Percentiles rank a stretch among this genome's conserved stretches.
Evolutionary conservation across 116 monocot species (phyloP).

Genomic region (Phalaenopsis hybrid): DNA sequence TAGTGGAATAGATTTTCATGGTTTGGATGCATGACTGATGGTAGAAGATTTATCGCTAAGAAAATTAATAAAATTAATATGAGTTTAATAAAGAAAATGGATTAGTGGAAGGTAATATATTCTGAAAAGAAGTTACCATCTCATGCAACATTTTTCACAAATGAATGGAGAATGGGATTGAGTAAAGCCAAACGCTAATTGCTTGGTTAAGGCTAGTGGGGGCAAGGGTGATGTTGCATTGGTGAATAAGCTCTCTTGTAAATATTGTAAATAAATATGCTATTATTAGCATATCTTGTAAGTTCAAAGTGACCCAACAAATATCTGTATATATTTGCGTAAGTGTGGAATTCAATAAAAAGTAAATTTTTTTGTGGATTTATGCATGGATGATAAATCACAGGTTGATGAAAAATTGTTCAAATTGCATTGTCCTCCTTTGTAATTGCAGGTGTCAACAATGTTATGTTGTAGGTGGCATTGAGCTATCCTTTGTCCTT

Average conservation of each 20-base stretch:
- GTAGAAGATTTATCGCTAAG: background rate
- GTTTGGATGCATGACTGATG: background rate
- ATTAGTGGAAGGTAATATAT: background rate
- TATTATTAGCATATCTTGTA: background rate
- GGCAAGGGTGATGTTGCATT: background rate
- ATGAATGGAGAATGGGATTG: background rate
- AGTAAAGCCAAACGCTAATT: background rate
- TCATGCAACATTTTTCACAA: background rate
- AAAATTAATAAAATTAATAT: background rate
- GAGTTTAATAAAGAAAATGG: background rate
- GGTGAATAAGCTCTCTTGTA: background rate
- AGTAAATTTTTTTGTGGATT: background rate
- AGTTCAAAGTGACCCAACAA: background rate
- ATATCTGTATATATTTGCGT: background rate
- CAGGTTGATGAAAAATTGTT: background rate
- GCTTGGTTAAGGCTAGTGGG: background rate
- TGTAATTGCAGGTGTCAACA: constrained; percentile 12
- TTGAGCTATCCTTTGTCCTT: constrained; percentile 32
- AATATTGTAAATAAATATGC: background rate
- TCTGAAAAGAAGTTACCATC: background rate
- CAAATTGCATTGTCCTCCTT: constrained; percentile 13
- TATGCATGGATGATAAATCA: background rate
- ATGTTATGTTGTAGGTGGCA: constrained; percentile 16
- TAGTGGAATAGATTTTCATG: background rate
- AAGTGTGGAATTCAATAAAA: background rate